Evolutionary conservation across 148 eudicot species (phyloP), one percentile per base, ranked within the genome.

Genomic region (Fagopyrum tataricum): DNA sequence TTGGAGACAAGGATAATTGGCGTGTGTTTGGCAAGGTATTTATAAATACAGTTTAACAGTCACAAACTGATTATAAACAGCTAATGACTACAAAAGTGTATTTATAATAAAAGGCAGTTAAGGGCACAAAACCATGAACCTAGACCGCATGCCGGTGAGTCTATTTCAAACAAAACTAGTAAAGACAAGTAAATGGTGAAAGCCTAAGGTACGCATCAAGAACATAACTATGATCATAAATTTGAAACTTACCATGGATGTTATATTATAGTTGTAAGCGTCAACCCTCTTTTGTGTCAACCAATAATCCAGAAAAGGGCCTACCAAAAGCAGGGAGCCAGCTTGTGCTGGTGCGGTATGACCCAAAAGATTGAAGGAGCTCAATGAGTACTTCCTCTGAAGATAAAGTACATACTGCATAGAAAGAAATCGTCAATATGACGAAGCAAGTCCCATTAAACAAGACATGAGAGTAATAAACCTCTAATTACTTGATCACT

Each of bases 301-400:
- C 72, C 72, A 70, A 37, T 70, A 70, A 46, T 70, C 72, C 72
- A 70, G 37, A 70, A 70, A 70, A 23, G 72, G 72, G 72, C 72
- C 72, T 42, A 70, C 72, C 39, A 70, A 70, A 44, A 70, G 72
- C 52, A 70, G 6, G 26, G 72, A 42, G 31, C 72, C 72, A 70
- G 72, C 72, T 46, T 70, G 72, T 43, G 72, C 72, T 42, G 72
- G 72, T 44, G 72, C 72, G 44, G 72, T 70, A 70, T 70, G 72
- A 8, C 72, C 72, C 72, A 70, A 23, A 17, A 70, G 72, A 51
- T 70, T 70, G 24, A 70, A 70, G 72, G 72, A 70, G 72, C 72
- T 70, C 41, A 70, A 46, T n/a, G 72, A 44, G 72, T 70, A 70
- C 48, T 42, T 70, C 72, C 52, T 70, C 20, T 70, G 72, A 37